Base-by-base conservation (phyloP, 2,329 filamentous ascomycete species). In the Teratosphaeria viscida region DNA sequence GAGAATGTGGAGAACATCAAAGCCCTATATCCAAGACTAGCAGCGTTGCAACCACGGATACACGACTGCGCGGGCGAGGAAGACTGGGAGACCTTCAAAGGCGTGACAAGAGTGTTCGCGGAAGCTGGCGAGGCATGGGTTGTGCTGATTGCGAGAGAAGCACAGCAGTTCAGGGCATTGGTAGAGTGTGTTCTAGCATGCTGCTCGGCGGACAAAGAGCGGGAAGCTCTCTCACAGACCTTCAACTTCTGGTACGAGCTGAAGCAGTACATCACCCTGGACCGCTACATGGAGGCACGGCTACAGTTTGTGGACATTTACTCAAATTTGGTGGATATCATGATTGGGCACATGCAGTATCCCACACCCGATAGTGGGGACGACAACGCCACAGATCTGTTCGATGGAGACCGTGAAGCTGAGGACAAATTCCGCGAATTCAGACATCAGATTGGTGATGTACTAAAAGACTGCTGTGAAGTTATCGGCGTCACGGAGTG, bases 201-300 rank as follows among this genome's bases (percentile, higher is more conserved):
- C 70, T 92, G 90, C 62, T 84, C 88, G 11, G 83, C 88, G 65
- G 94, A 99, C 73, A 86, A 85, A 71, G 92, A 96, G 58, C 85
- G 88, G 62, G 94, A 99, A 65, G 90, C 92, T 4, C 91, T 99
- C 63, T 89, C 90, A 58, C 85, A 94, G 68, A 99, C 95, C 0
- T 99, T 99, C 75, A 85, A 85, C 66, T 97, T 99, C 77, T 99
- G 94, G 94, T 97, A 95, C 72, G 94, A 99, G 71, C 82, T 99
- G 54, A 99, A 99, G 79, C 91, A 96, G 73, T 96, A 95, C 72
- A 81, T 99, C 55, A 91, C 92, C 1, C 76, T 99, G 57, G 92
- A 97, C 39, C 87, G 87, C 65, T 99, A 96, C 72, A 88, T 89
- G 57, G 83, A 91, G 67, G 88, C 92, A 49, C 85, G 92, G 57